Conservation (phyloP, 23 red algal species). For the Agarophyton chilense region DNA sequence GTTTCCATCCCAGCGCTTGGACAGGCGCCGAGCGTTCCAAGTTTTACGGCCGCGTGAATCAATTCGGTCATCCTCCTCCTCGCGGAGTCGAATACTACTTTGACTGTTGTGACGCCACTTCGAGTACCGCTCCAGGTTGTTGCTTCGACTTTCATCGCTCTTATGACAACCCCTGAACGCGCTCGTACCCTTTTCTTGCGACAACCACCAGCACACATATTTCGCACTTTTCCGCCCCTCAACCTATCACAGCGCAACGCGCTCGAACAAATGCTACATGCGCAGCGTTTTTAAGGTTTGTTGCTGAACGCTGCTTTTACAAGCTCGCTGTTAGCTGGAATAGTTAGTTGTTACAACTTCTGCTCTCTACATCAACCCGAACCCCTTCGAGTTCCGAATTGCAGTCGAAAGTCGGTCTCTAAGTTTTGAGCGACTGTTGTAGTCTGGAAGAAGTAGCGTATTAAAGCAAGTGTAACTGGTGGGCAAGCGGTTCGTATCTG, state of each 20-base stretch:
- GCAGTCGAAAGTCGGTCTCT: conserved; percentile 73
- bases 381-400: conserved; percentile 91
- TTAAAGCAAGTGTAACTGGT: conserved; percentile 99
- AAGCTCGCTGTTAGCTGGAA: conserved; percentile 3
- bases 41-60: conserved; percentile 1
- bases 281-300: neutral
- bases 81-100: conserved; percentile 32
- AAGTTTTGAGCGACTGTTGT: conserved; percentile 76
- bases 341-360: neutral
- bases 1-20: conserved; percentile 20
- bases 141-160: conserved; percentile 29
- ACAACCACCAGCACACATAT: too few species aligned
- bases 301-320: neutral
- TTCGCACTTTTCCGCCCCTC: too few species aligned
- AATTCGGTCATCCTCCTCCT: neutral
- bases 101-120: conserved; percentile 42
- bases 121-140: conserved; percentile 1
- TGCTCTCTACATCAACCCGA: conserved; percentile 79
- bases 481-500: conserved; percentile 85
- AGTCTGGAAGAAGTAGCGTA: conserved; percentile 91
- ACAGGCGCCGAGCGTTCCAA: conserved; percentile 45
- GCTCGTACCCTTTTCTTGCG: too few species aligned
- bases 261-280: too few species aligned
- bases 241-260: too few species aligned
- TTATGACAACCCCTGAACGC: neutral